Evolutionary conservation across 768 basidiomycete genomes (phyloP).

Genomic region (Tricholoma terreum): DNA sequence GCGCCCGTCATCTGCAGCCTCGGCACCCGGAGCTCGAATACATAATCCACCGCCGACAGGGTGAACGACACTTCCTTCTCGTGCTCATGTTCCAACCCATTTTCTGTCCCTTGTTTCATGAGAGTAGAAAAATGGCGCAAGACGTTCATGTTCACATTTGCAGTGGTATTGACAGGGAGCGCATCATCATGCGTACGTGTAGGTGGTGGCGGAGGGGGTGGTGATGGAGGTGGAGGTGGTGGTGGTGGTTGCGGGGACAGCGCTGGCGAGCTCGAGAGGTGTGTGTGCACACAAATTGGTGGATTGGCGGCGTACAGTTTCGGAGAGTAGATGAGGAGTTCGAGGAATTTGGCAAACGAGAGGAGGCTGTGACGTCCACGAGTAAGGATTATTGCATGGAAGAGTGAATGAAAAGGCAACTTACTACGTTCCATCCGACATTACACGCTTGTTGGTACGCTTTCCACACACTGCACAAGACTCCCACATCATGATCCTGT

Average conservation of each 20-base stretch:
- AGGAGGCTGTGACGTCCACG: constrained; percentile 38
- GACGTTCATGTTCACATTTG: neutral
- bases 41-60: constrained; percentile 44
- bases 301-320: constrained; percentile 32
- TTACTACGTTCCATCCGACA: constrained; percentile 54
- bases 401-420: constrained; percentile 18
- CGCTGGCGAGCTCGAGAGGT: constrained; percentile 18
- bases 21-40: constrained; percentile 63
- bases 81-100: too few relatives aligned
- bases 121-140: neutral
- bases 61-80: constrained; percentile 38
- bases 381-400: neutral
- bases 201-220: constrained; percentile 19
- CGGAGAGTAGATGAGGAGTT: constrained; percentile 48
- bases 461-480: constrained; percentile 47
- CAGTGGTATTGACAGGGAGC: neutral
- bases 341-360: constrained; percentile 58
- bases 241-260: constrained; percentile 20
- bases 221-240: constrained; percentile 17
- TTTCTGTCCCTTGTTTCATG: too few relatives aligned
- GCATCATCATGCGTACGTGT: too few relatives aligned
- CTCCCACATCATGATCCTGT: constrained; percentile 42
- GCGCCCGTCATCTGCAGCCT: constrained; percentile 49
- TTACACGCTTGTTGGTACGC: constrained; percentile 28
- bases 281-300: constrained; percentile 49